Percentiles rank a stretch among this genome's conserved stretches.
Conservation (phyloP, 805 yeast species). For the Barnettozyma wickerhamii region DNA sequence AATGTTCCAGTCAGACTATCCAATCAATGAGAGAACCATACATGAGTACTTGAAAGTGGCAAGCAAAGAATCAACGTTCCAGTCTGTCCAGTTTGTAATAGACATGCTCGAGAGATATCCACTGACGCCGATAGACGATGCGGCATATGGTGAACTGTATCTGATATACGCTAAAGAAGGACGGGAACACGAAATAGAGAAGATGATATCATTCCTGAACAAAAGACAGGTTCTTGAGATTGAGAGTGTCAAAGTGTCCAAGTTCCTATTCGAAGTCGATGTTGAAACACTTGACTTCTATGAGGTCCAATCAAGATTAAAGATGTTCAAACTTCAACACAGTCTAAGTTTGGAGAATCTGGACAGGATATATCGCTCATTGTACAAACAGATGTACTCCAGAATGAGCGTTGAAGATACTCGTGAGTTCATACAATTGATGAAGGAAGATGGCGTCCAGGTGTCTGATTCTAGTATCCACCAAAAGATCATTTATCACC, state of each 20-base stretch:
- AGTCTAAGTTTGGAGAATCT: conserved; percentile 5
- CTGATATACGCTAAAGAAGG: conserved; percentile 7
- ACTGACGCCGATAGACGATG: conserved; percentile 15
- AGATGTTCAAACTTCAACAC: background rate
- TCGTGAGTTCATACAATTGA: conserved; percentile 5
- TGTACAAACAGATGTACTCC: conserved; percentile 8
- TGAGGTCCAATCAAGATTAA: conserved; percentile 4
- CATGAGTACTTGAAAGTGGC: conserved; percentile 18
- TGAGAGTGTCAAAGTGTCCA: conserved; percentile 9
- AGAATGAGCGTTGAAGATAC: conserved; percentile 12
- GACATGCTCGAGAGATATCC: conserved; percentile 21
- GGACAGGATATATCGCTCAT: conserved; percentile 7
- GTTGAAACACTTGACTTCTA: conserved; percentile 5
- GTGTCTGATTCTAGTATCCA: conserved; percentile 1
- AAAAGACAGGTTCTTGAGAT: conserved; percentile 8
- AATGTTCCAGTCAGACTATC: conserved; percentile 22
- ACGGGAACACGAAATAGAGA: background rate
- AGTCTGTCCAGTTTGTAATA: conserved; percentile 17
- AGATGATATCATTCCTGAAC: conserved; percentile 7
- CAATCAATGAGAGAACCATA: conserved; percentile 20
- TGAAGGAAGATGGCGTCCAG: conserved; percentile 11
- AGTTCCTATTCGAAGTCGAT: conserved; percentile 5
- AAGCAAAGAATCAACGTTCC: conserved; percentile 15
- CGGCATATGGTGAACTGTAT: conserved; percentile 14
- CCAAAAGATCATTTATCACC: conserved; percentile 7